Conservation (phyloP, 345 rosid species). For the Odontarrhena argentea region DNA sequence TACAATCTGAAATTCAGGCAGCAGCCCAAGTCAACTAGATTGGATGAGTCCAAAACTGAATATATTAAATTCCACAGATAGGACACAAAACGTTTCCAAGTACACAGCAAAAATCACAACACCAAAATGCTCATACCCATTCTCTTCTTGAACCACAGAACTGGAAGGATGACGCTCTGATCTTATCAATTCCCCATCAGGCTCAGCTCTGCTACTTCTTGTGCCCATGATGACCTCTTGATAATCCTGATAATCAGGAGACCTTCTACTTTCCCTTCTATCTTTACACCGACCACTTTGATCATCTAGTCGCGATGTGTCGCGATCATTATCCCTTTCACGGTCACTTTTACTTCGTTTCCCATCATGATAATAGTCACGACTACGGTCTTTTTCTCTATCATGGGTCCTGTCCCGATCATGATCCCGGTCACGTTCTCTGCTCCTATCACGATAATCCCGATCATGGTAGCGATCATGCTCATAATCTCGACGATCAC, state of each 20-base stretch:
- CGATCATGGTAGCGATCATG: slow-evolving; percentile 43
- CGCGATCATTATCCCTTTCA: slow-evolving; percentile 50
- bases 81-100: background rate
- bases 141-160: slow-evolving; percentile 65
- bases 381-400: slow-evolving; percentile 48
- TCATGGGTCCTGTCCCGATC: slow-evolving; percentile 47
- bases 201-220: slow-evolving; percentile 57
- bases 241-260: slow-evolving; percentile 71
- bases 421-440: slow-evolving; percentile 47
- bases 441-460: slow-evolving; percentile 39
- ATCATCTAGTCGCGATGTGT: slow-evolving; percentile 54
- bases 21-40: slow-evolving; percentile 1
- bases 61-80: slow-evolving; percentile 14
- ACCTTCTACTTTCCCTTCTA: slow-evolving; percentile 65
- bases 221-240: slow-evolving; percentile 47
- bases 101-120: slow-evolving; percentile 3
- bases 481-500: slow-evolving; percentile 45
- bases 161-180: slow-evolving; percentile 64
- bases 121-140: slow-evolving; percentile 51
- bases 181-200: slow-evolving; percentile 70
- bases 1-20: background rate
- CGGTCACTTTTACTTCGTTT: slow-evolving; percentile 43
- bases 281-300: slow-evolving; percentile 58
- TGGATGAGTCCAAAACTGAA: background rate
- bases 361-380: slow-evolving; percentile 47